phyloP scores from a whole-genome alignment of 176 grass and related monocot species.

The Saccharum officinarum region DNA sequence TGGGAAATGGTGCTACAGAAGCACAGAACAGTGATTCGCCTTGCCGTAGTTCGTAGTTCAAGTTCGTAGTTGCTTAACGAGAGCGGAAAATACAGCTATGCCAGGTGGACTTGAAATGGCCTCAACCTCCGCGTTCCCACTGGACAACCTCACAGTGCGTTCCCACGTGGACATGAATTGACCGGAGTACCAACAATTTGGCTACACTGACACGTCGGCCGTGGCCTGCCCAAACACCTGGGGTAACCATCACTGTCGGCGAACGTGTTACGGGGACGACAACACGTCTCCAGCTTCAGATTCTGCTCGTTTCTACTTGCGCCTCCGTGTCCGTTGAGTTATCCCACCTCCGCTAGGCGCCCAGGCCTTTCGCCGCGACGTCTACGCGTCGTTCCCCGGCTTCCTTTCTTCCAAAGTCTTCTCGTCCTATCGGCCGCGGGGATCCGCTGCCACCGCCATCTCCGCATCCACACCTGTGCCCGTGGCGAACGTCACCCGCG shows the following conservation, averaged over 20 bases:
- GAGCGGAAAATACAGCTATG: background rate
- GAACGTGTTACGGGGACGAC: too few species aligned
- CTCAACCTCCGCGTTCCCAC: background rate
- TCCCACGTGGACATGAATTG: too few species aligned
- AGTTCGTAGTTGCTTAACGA: background rate
- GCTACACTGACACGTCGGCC: too few species aligned
- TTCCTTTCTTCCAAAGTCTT: slow-evolving; percentile 48
- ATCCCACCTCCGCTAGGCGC: background rate
- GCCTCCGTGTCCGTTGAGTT: slow-evolving; percentile 43
- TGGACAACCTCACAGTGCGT: too few species aligned
- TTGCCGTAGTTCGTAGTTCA: background rate
- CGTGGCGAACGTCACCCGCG: background rate
- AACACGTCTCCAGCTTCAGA: background rate
- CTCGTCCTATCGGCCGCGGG: background rate
- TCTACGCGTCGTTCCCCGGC: slow-evolving; percentile 35
- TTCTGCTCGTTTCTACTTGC: background rate
- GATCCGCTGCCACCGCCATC: slow-evolving; percentile 27
- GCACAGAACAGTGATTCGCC: too few species aligned
- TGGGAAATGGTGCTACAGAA: too few species aligned
- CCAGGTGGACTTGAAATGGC: background rate
- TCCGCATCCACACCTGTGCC: background rate
- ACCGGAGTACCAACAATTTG: too few species aligned
- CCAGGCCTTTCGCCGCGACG: background rate
- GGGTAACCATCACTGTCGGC: too few species aligned
- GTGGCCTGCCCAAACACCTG: too few species aligned